Evolutionary conservation across 2,329 filamentous ascomycete species (phyloP).

Genomic region (Calonectria montana): DNA sequence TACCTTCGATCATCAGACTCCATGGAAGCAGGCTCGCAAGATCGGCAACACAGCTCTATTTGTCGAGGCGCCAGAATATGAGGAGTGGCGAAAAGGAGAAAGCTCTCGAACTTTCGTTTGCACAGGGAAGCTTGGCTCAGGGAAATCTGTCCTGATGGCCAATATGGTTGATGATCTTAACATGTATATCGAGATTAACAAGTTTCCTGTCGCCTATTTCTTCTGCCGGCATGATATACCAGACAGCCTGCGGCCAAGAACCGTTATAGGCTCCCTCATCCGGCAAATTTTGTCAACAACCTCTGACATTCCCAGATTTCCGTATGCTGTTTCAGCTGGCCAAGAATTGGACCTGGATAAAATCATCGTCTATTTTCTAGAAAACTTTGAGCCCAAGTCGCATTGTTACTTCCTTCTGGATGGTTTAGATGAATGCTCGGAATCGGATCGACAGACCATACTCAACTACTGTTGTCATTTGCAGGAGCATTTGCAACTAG

Average conservation of each 20-base stretch:
- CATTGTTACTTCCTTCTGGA: conserved; percentile 24
- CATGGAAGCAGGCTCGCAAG: conserved; percentile 57
- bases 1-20: conserved; percentile 51
- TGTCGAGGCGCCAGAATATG: conserved; percentile 20
- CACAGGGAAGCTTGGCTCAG: conserved; percentile 55
- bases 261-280: conserved; percentile 46
- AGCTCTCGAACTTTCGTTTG: conserved; percentile 45
- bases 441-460: background rate
- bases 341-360: background rate
- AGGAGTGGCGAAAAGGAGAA: conserved; percentile 25
- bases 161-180: conserved; percentile 55
- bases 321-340: background rate
- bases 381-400: background rate
- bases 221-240: conserved; percentile 47
- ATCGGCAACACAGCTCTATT: conserved; percentile 48
- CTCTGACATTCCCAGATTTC: background rate
- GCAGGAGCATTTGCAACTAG: background rate
- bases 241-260: conserved; percentile 43
- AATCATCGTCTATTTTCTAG: background rate
- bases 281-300: conserved; percentile 49
- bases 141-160: conserved; percentile 58
- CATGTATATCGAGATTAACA: conserved; percentile 8
- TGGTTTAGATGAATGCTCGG: conserved; percentile 33
- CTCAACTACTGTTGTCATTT: background rate
- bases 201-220: conserved; percentile 44